phyloP scores from a whole-genome alignment of 371 early-diverging fungal species.

The Fennellomyces sp. region DNA sequence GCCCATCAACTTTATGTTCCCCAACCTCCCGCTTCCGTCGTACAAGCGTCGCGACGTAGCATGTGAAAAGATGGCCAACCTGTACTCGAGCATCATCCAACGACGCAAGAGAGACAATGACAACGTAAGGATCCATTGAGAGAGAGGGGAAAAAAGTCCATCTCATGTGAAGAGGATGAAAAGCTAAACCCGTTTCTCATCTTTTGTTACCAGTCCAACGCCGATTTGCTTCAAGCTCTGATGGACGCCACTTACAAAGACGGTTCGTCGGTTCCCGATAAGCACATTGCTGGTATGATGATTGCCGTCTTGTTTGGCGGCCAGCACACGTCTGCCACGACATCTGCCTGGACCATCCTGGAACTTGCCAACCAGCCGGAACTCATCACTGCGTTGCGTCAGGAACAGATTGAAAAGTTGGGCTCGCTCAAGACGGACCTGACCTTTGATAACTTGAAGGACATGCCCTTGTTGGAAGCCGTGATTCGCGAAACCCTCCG shows the following conservation, averaged over 20 bases:
- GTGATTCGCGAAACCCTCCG: constrained; percentile 91
- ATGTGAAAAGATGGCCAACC: constrained; percentile 77
- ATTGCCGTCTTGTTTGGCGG: constrained; percentile 97
- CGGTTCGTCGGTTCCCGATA: constrained; percentile 77
- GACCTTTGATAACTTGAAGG: constrained; percentile 80
- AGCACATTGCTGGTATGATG: constrained; percentile 91
- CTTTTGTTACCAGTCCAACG: constrained; percentile 24
- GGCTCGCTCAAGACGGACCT: constrained; percentile 63
- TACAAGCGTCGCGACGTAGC: constrained; percentile 85
- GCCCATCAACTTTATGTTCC: constrained; percentile 88
- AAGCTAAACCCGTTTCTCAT: not conserved
- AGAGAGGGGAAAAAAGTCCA: not conserved
- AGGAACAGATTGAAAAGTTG: constrained; percentile 65
- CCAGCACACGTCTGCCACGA: constrained; percentile 95
- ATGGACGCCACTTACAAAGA: constrained; percentile 90
- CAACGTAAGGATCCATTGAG: constrained; percentile 19
- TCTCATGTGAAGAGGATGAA: constrained; percentile 51
- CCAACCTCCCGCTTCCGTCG: constrained; percentile 49
- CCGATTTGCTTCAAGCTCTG: constrained; percentile 83
- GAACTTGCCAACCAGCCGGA: constrained; percentile 85
- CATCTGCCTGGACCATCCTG: constrained; percentile 89
- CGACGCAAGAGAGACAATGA: constrained; percentile 68
- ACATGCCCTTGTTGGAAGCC: constrained; percentile 78
- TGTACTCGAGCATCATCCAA: constrained; percentile 83
- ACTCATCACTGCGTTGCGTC: constrained; percentile 56